Base-by-base conservation (phyloP, 345 rosid species). In the Reutealis trisperma region DNA sequence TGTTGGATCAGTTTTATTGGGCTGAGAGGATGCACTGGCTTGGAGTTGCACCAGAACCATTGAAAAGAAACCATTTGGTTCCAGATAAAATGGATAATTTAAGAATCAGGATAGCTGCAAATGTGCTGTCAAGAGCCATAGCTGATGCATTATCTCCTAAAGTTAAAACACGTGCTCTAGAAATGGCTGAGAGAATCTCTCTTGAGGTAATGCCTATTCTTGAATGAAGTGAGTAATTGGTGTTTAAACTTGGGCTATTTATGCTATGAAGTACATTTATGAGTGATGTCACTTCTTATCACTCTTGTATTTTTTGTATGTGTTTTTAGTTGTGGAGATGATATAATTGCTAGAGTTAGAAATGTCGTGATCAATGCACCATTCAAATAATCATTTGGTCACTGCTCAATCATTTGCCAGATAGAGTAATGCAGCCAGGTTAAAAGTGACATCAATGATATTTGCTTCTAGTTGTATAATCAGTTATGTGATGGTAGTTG, bases 1-100 rank as follows among this genome's bases (percentile, higher is more conserved):
- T 94, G 87, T 55, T 92, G 82, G 97, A 94, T 78, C 97, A 94
- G 79, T 94, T 94, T 83, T 94, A 94, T 76, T 92, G 98, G 97
- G 98, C 97, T 55, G 97, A 93, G 79, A 89, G 88, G 81, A 93
- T 94, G 97, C 79, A 74, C 55, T 94, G 97, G 94, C 94, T 94
- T 73, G 97, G 97, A 75, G 97, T 94, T 80, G 91, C 92, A 24
- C 89, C 94, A 7, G 92, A 89, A 76, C 95, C 97, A 72, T 79
- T 93, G 76, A 83, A 85, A 83, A 85, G 93, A 69, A 82, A 79
- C 71, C 83, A 89, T 77, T 76, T 92, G 73, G 78, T 86, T 61
- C 87, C 88, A 0, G 93, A 94, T 52, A 77, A 78, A 51, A 22
- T 62, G 63, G 84, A 84, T 27, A 90, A 83, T 11, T 73, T 32